Conservation (phyloP, 2,329 filamentous ascomycete genomes). For the Trichoderma sp. region DNA sequence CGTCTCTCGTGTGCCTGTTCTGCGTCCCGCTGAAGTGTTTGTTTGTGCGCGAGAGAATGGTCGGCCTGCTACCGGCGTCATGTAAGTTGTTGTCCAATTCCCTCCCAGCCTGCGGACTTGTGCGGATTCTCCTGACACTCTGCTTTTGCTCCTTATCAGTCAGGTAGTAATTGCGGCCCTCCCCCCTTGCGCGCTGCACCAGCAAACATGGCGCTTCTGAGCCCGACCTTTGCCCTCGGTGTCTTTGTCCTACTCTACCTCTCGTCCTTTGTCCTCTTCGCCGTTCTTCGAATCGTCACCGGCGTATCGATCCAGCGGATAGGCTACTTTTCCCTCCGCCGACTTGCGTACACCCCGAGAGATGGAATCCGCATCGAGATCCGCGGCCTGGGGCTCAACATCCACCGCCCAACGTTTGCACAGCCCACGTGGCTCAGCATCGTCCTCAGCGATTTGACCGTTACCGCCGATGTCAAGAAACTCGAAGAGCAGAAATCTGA, state of each 20-base stretch:
- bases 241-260: slow-evolving; percentile 85
- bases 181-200: slow-evolving; percentile 9
- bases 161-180: slow-evolving; percentile 22
- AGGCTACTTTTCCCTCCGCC: slow-evolving; percentile 87
- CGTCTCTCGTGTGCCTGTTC: background rate
- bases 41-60: slow-evolving; percentile 23
- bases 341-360: slow-evolving; percentile 84
- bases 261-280: slow-evolving; percentile 89
- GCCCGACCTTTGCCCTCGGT: slow-evolving; percentile 83
- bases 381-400: slow-evolving; percentile 79
- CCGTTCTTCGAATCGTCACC: slow-evolving; percentile 86
- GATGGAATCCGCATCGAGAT: slow-evolving; percentile 91
- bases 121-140: background rate
- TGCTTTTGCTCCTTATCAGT: slow-evolving; percentile 4
- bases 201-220: slow-evolving; percentile 61
- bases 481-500: slow-evolving; percentile 54
- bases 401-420: slow-evolving; percentile 94
- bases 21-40: slow-evolving; percentile 6
- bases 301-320: slow-evolving; percentile 95
- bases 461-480: slow-evolving; percentile 76
- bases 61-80: slow-evolving; percentile 21
- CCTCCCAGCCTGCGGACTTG: background rate
- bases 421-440: slow-evolving; percentile 96
- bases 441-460: slow-evolving; percentile 78
- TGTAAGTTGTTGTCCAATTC: slow-evolving; percentile 8